These are phyloP conservation scores for Cutaneotrichosporon sp. DNA, from an alignment of 1,284 basidiomycete species.

Conservation along the genomic window DNA sequence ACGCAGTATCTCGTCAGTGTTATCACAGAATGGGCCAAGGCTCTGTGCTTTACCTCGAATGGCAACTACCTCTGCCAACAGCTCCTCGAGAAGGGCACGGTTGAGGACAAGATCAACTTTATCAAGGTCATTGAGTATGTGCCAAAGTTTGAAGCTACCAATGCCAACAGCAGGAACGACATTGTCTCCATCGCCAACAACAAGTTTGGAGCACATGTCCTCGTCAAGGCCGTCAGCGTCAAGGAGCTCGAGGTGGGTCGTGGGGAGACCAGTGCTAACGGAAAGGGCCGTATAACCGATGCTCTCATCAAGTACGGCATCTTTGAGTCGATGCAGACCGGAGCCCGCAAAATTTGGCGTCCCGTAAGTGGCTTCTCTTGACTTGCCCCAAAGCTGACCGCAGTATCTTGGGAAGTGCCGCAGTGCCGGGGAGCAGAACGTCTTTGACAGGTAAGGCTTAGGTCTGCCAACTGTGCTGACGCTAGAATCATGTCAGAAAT, in stretches of 20 bases:
- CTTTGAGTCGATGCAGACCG: constrained; percentile 42
- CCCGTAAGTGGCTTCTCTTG: constrained; percentile 23
- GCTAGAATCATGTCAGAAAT: constrained; percentile 35
- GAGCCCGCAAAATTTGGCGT: constrained; percentile 40
- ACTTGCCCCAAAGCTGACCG: constrained; percentile 1
- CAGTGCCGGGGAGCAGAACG: constrained; percentile 21
- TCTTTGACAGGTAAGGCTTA: constrained; percentile 31
- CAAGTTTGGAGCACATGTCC: constrained; percentile 45
- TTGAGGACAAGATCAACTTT: constrained; percentile 35
- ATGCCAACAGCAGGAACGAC: constrained; percentile 24
- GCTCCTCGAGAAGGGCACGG: constrained; percentile 35
- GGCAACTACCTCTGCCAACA: constrained; percentile 47
- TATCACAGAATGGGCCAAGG: constrained; percentile 37
- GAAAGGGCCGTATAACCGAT: constrained; percentile 29
- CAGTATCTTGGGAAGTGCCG: constrained; percentile 44
- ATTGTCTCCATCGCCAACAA: constrained; percentile 42
- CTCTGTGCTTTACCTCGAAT: constrained; percentile 42
- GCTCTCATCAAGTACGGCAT: constrained; percentile 36
- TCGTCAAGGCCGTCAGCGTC: constrained; percentile 38
- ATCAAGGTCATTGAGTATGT: constrained; percentile 37
- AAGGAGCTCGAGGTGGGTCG: constrained; percentile 38
- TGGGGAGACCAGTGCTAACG: too few relatives aligned
- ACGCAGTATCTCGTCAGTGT: constrained; percentile 23
- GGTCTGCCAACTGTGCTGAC: not conserved
- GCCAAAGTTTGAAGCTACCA: too few relatives aligned